Evolutionary conservation across 768 basidiomycete species (phyloP), one percentile per base, ranked within the genome.

Genomic region (Gautieria morchelliformis): DNA sequence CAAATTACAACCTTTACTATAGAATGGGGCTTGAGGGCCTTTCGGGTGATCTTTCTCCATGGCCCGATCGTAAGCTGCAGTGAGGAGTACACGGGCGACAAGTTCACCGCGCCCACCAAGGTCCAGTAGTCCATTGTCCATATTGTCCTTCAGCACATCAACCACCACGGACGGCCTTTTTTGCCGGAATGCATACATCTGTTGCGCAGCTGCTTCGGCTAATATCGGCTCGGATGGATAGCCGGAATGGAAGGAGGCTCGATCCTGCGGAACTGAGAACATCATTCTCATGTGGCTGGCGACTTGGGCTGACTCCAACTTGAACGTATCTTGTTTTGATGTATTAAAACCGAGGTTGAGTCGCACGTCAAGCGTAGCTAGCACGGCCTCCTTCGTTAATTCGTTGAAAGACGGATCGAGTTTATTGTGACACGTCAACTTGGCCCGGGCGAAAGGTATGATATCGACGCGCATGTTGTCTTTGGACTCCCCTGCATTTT

Each of bases 181-280:
- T 46, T 42, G 42, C 24, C 40, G 37, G 50, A 48, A 61, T n/a
- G 20, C 37, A 6, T 58, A 14, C 53, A 63, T 42, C 30, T 58
- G 57, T 22, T 55, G 60, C 40, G 59, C 59, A 14, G 70, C 69
- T 37, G 68, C 71, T 52, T 70, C 68, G 6, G 69, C 70, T 3
- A 71, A 64, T 24, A 71, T 48, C n/a, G 70, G 69, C 62, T 72
- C 71, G 14, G 71, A 71, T 7, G 71, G 62, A 44, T 67, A 69
- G 17, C 67, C 67, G 22, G 69, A 63, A 14, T 54, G 57, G 32
- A 71, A 27, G 41, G 66, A 68, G 50, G 61, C 57, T 11, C 60
- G 62, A 58, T 63, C 24, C 3, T 41, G 22, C 10, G 69, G 69
- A 11, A 70, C 58, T 19, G 65, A 65, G 56, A 58, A 69, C 8